phyloP scores from a whole-genome alignment of 768 basidiomycete species.

The Termitomyces titanicus region DNA sequence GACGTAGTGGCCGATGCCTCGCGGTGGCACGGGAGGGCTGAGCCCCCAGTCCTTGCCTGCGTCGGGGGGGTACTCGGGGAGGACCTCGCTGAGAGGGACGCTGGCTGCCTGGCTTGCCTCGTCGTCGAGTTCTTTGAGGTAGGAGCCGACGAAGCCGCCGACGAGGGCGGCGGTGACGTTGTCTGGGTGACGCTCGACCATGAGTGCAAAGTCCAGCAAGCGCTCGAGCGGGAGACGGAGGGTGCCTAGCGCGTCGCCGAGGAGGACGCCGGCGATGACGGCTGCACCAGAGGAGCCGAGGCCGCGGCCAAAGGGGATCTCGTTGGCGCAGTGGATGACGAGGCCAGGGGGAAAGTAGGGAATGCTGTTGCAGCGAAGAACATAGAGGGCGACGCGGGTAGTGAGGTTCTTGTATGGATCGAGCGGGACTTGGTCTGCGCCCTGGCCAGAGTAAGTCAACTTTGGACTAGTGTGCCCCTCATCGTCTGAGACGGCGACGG shows the following conservation, averaged over 20 bases:
- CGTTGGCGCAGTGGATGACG: constrained; percentile 76
- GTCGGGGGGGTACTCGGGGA: constrained; percentile 93
- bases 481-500: constrained; percentile 41
- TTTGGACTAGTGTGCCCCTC: too few relatives aligned
- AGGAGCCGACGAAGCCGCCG: constrained; percentile 96
- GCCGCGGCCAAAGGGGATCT: constrained; percentile 97
- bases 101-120: constrained; percentile 79
- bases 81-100: constrained; percentile 92
- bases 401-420: constrained; percentile 96
- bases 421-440: constrained; percentile 86
- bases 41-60: constrained; percentile 90
- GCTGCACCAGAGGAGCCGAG: constrained; percentile 97
- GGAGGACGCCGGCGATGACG: constrained; percentile 94
- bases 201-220: constrained; percentile 92
- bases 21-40: constrained; percentile 82
- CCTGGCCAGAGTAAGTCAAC: constrained; percentile 84
- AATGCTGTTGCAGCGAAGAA: constrained; percentile 85
- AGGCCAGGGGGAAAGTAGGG: constrained; percentile 73
- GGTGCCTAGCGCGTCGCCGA: constrained; percentile 79
- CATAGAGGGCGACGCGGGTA: constrained; percentile 96
- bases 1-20: constrained; percentile 92
- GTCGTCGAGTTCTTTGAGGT: constrained; percentile 84
- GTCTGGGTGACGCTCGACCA: constrained; percentile 99
- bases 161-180: constrained; percentile 97
- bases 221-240: constrained; percentile 67